Evolutionary conservation across 2,329 filamentous ascomycete genomes (phyloP), one percentile per base, ranked within the genome.

Genomic region (Microsporum canis): DNA sequence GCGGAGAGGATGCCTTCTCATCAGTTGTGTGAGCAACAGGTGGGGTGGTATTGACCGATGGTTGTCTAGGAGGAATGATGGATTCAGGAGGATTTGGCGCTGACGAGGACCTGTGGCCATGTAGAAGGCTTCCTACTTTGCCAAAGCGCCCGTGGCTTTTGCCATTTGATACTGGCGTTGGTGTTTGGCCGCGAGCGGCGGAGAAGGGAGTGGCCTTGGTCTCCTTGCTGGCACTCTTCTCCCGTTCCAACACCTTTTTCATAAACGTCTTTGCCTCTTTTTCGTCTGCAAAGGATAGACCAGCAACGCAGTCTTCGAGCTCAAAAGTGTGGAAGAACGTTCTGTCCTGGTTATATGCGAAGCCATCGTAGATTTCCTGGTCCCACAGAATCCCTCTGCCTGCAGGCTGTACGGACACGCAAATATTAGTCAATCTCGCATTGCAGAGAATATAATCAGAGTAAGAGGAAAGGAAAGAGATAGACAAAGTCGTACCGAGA

Each of bases 271-370:
- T 95, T 38, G 94, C 94, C 77, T 99, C 94, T 76, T 96, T 97
- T 78, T 97, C 94, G 73, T 97, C 94, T 63, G 88, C 86, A 70
- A 99, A 99, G 29, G 90, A 96, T 63, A 99, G 78, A 0, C 87
- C 94, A 4, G 91, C 94, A 63, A 95, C 78, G 70, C 91, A 97
- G 65, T 95, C 86, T 75, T 97, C 91, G 61, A 96, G 82, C 77
- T 99, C 94, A 72, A 99, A 99, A 4, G 89, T 91, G 76, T 97
- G 91, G 77, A 99, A 99, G 77, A 96, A 99, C 63, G 89, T 92
- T 64, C 94, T 87, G 73, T 99, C 94, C 71, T 96, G 92, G 76
- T 96, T 96, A 79, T 97, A 99, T 65, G 82, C 80, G 81, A 95
- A 97, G 58, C 85, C 86, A 68, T 99, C 92, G 77, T 95, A 99